Base-by-base conservation (phyloP, 208 protist species). In the Trypanosoma brucei region DNA sequence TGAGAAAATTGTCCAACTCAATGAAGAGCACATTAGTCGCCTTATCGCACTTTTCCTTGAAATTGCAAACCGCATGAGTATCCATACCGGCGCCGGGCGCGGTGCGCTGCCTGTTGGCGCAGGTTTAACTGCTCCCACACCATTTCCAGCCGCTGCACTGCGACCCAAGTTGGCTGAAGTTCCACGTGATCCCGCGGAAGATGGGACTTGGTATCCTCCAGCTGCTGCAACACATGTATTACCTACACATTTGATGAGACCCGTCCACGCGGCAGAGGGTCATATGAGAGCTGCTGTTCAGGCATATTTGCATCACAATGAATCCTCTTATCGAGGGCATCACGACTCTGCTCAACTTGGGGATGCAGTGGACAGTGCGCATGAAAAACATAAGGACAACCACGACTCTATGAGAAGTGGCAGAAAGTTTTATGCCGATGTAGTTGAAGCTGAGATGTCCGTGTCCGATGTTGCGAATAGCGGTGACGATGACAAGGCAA, bases 21-120 rank as follows among this genome's bases (percentile, higher is more conserved):
- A 94, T 60, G 84, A 91, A 71, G 73, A 83, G 38, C 85, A 94
- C 78, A 88, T 94, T 52, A 90, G 85, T 46, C 75, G 79, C 1
- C 81, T 94, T 7, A 81, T 94, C 36, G 71, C 78, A 68, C 63
- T 94, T 7, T 94, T 94, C 69, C 63, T 91, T 13, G 61, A 71
- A 52, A 84, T 94, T 44, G 84, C 78, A 3, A 57, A 84, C 33
- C 58, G 79, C 36, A 75, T 75, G 64, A 68, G 62, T 4, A 35
- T 57, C 30, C 59, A 65, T 22, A n/a, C 52, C 14, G 66, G 52
- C 0, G 44, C 31, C 3, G 45, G 33, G 3, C 36, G 7, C 3
- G 22, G n/a, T 50, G 2, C n/a, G 0, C 51, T 40, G 31, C 11
- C 50, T n/a, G 2, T 42, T 2, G 46, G 40, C 54, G 39, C 11